Evolutionary conservation across 1,284 basidiomycete genomes (phyloP), one percentile per base, ranked within the genome.

Genomic region (Ceratobasidium sp.): DNA sequence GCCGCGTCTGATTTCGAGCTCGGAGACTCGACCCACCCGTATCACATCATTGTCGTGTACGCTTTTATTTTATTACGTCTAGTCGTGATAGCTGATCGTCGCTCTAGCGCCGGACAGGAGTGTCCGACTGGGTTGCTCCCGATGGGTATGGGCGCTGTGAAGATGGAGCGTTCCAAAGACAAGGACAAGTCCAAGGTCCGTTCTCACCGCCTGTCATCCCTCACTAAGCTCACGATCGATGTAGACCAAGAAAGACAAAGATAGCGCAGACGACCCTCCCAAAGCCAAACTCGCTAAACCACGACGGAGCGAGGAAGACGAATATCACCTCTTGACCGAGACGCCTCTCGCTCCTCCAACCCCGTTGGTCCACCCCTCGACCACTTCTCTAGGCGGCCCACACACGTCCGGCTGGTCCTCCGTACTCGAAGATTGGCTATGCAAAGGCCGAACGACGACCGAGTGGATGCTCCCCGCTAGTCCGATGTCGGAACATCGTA

Each of bases 41-140:
- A 94, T 83, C 95, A 96, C 84, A 85, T 96, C 20, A 86, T 96
- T 26, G 90, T 96, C 28, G 89, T 96, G 93, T 93, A 82, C 84
- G 91, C 86, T 13, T 3, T 44, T 49, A 68, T 56, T 44, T 33
- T 51, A n/a, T 60, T 40, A 49, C 39, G 39, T 77, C 18, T 70
- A 78, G 51, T 44, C 3, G 6, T 46, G 44, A 20, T 28, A 79
- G 53, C 73, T n/a, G 78, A 69, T 26, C 26, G 40, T 33, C 71
- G 44, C 42, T 66, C 56, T 60, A 94, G 93, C 78, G 94, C 94
- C 40, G 94, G 94, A 23, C 94, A 96, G 83, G 93, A 95, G 86
- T 95, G 93, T 82, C 94, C 93, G 49, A 93, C 91, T 51, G 92
- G 93, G 89, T 80, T 63, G 84, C 89, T 94, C 72, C 93, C 93